Conservation (phyloP, 2,329 filamentous ascomycete genomes). For the Myriosclerotinia curreyana region DNA sequence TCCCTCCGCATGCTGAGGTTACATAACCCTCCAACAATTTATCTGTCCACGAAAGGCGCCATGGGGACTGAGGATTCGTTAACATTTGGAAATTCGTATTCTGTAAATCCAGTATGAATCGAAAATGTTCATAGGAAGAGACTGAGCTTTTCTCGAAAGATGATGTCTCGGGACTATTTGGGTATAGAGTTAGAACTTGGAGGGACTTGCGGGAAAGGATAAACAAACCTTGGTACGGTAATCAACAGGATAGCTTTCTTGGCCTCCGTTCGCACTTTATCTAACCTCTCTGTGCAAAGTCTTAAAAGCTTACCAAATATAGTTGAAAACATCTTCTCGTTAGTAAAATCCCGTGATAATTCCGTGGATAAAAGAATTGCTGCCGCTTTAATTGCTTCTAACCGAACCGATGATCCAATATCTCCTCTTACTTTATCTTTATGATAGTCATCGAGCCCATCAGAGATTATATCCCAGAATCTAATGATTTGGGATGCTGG, state of each 20-base stretch:
- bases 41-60: conserved; percentile 35
- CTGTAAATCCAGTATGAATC: conserved; percentile 28
- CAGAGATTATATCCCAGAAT: conserved; percentile 42
- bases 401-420: conserved; percentile 78
- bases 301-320: conserved; percentile 48
- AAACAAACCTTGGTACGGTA: conserved; percentile 14
- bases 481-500: conserved; percentile 22
- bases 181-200: not conserved
- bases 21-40: conserved; percentile 64
- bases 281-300: conserved; percentile 83
- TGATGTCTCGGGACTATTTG: not conserved
- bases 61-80: conserved; percentile 18
- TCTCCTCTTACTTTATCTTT: conserved; percentile 81
- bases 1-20: conserved; percentile 73
- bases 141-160: conserved; percentile 10
- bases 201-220: not conserved
- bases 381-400: conserved; percentile 71
- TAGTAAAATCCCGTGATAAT: conserved; percentile 23
- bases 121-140: conserved; percentile 29
- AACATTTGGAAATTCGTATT: conserved; percentile 22
- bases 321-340: conserved; percentile 21
- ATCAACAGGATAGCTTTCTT: conserved; percentile 52
- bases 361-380: conserved; percentile 41
- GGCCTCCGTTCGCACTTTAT: conserved; percentile 73
- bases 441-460: conserved; percentile 82